Percentiles rank a stretch among this genome's conserved stretches.
Conservation (phyloP, 2,329 filamentous ascomycete species). For the Fusarium protoensiforme region DNA sequence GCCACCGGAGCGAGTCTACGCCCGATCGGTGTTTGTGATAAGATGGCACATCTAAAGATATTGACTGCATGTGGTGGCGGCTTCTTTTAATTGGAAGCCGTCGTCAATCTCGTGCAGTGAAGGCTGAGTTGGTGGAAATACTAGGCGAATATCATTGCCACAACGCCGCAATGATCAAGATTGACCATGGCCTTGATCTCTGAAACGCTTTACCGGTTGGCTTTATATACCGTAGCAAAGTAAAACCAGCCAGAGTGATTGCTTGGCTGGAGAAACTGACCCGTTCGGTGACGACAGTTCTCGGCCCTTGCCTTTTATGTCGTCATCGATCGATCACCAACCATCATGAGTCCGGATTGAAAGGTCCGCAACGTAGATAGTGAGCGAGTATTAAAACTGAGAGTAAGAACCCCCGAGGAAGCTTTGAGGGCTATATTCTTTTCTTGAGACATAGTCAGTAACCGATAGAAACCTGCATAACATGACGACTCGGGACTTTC, state of each 20-base stretch:
- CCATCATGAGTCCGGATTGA: conserved; percentile 29
- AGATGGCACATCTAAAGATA: background rate
- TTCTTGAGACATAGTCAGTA: background rate
- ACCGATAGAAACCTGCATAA: background rate
- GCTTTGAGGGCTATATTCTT: background rate
- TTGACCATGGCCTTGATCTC: background rate
- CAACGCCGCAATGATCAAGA: background rate
- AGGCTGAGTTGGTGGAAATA: background rate
- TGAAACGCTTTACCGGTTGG: background rate
- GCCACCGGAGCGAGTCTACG: background rate
- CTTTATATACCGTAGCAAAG: background rate
- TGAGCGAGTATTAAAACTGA: conserved; percentile 20
- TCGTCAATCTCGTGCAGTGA: conserved; percentile 16
- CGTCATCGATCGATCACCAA: conserved; percentile 43
- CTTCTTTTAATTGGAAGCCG: conserved; percentile 4
- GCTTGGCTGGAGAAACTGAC: conserved; percentile 18
- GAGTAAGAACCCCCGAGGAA: background rate
- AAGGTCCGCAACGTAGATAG: conserved; percentile 22
- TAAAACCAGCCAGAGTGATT: conserved; percentile 3
- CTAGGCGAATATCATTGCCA: background rate
- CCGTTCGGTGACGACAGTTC: conserved; percentile 34
- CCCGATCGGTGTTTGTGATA: background rate
- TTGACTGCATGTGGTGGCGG: background rate
- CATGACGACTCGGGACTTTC: conserved; percentile 38
- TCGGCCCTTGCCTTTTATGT: conserved; percentile 25